Base-by-base conservation (phyloP, 306 rosid genomes). In the Glycine latifolia region DNA sequence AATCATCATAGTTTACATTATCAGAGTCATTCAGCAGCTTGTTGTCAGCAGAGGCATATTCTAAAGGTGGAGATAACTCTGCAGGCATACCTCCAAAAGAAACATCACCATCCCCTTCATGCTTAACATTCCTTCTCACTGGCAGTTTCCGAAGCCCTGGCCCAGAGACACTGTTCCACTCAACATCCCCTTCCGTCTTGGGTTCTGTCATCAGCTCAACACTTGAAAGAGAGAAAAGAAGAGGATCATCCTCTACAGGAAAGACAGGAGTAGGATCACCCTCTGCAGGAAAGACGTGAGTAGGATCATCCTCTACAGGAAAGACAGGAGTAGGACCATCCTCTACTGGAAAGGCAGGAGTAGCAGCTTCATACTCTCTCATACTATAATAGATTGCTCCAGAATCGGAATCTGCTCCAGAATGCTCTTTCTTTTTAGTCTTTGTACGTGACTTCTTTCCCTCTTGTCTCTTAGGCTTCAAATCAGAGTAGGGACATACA, bases 101-200 rank as follows among this genome's bases (percentile, higher is more conserved):
- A 62, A 53, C 86, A 73, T 90, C 94, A 9, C 39, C 77, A 67
- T 90, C 99, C 65, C 88, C 98, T 75, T 89, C 97, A 6, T 43
- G 91, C 87, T 92, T 95, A 75, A 83, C 82, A 13, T 89, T 89
- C 89, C 99, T 86, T 82, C 99, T 86, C 70, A 96, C 91, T 3
- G 91, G 97, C 75, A 93, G 91, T 88, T 96, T 96, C 73, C 77
- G 90, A 15, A 83, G 98, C 79, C 88, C 92, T 37, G 85, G 90
- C 78, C 68, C 89, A 81, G 87, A 65, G 69, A 79, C 76, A 80
- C 76, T 16, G 76, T 87, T 90, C 98, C 91, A 86, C 65, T 90
- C 93, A 73, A 66, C 76, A 82, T 91, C 92, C 65, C 73, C 76
- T 47, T 90, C 92, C 39, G 83, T 46, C 62, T 78, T 83, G 77